A percentile compares a stretch with the other conserved stretches of the same genome.
Conservation (phyloP, 139 green algal species). For the Penium margaritaceum region DNA sequence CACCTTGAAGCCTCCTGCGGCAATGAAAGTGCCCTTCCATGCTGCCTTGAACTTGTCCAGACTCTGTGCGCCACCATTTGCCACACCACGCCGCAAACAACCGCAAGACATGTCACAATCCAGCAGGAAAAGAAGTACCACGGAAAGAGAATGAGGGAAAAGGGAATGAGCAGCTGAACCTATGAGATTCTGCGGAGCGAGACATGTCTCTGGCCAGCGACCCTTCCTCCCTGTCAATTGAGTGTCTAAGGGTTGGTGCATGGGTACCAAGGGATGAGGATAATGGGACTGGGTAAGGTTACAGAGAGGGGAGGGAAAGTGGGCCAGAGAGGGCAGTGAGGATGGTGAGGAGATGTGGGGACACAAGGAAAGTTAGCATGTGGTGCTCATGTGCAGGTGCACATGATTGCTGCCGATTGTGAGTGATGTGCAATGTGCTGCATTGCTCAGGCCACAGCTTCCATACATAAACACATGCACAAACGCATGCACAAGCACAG, state of each 20-base stretch:
- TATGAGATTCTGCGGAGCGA: not conserved
- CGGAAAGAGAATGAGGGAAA: too few relatives aligned
- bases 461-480: not conserved
- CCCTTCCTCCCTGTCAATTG: not conserved
- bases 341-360: too few relatives aligned
- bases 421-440: too few relatives aligned
- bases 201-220: not conserved
- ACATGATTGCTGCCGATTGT: too few relatives aligned
- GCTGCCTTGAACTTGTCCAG: conserved; percentile 58
- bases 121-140: too few relatives aligned
- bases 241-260: not conserved
- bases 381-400: too few relatives aligned
- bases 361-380: too few relatives aligned
- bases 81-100: not conserved
- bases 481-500: not conserved
- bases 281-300: too few relatives aligned
- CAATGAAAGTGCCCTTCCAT: conserved; percentile 59
- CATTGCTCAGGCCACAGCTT: not conserved
- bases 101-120: too few relatives aligned
- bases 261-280: not conserved
- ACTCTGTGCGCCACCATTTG: not conserved
- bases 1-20: conserved; percentile 60
- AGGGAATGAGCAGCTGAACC: too few relatives aligned
- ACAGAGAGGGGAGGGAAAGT: too few relatives aligned
- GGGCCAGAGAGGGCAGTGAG: too few relatives aligned